Conservation (phyloP, 192 early-diverging fungal genomes). For the Coemansia sp. region DNA sequence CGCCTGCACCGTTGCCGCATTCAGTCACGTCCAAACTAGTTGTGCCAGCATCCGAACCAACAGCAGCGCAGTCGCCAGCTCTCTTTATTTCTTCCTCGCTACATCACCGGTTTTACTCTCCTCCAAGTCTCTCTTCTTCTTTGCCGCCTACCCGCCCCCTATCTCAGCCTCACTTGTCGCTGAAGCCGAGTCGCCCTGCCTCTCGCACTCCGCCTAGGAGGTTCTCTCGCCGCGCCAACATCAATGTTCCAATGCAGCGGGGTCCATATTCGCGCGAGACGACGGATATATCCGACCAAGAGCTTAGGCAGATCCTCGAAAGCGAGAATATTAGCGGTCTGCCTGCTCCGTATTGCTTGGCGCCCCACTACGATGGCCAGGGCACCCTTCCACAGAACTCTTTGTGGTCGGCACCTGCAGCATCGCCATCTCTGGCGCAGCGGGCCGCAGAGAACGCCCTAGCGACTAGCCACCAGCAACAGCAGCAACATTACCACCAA, state of each 20-base stretch:
- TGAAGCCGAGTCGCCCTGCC: slow-evolving; percentile 22
- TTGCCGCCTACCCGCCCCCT: slow-evolving; percentile 24
- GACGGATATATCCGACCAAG: slow-evolving; percentile 59
- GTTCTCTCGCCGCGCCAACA: slow-evolving; percentile 33
- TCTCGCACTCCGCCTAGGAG: slow-evolving; percentile 36
- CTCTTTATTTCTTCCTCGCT: slow-evolving; percentile 32
- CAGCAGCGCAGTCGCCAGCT: slow-evolving; percentile 35
- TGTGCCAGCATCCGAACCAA: slow-evolving; percentile 35
- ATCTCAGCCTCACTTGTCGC: slow-evolving; percentile 25
- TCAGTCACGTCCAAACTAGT: slow-evolving; percentile 40
- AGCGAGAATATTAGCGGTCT: slow-evolving; percentile 59
- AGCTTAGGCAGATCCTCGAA: slow-evolving; percentile 57
- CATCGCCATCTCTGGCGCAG: slow-evolving; percentile 10
- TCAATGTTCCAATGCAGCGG: slow-evolving; percentile 54
- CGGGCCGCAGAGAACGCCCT: slow-evolving; percentile 11
- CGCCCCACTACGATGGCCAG: slow-evolving; percentile 52
- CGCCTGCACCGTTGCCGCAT: slow-evolving; percentile 50
- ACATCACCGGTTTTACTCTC: slow-evolving; percentile 20
- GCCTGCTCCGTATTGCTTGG: slow-evolving; percentile 51
- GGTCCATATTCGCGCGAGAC: slow-evolving; percentile 55
- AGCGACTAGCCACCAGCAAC: slow-evolving; percentile 14
- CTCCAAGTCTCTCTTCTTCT: slow-evolving; percentile 13
- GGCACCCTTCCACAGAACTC: slow-evolving; percentile 27
- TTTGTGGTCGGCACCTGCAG: slow-evolving; percentile 22
- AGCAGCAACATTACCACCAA: slow-evolving; percentile 17